Conservation (phyloP, 164 flowering plant species). For the Magnolia officinalis region DNA sequence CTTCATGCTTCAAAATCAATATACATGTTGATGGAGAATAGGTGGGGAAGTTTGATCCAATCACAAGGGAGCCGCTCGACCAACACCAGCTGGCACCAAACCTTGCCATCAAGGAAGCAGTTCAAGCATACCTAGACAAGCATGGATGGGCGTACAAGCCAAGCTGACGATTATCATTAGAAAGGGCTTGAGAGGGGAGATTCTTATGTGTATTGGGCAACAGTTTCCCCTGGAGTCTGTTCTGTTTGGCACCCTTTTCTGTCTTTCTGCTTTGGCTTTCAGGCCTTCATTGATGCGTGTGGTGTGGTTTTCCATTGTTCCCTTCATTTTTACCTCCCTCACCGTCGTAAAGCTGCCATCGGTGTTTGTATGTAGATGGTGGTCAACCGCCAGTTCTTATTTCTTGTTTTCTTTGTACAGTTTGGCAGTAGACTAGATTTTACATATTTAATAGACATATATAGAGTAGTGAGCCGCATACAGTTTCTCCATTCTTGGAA, state of each 20-base stretch:
- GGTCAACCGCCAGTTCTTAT: background rate
- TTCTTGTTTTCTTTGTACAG: background rate
- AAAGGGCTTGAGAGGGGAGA: background rate
- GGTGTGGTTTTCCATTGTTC: background rate
- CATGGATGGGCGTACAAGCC: constrained; percentile 82
- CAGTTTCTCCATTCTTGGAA: background rate
- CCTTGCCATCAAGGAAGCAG: constrained; percentile 90
- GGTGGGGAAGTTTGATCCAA: constrained; percentile 90
- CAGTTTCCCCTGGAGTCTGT: background rate
- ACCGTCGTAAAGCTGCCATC: background rate
- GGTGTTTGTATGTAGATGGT: background rate
- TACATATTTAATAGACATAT: background rate
- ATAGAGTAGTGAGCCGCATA: background rate
- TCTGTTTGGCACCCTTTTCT: background rate
- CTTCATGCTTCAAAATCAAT: background rate
- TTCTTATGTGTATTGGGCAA: background rate
- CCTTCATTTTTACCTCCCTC: background rate
- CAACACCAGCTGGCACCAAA: constrained; percentile 63
- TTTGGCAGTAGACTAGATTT: background rate
- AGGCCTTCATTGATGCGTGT: background rate
- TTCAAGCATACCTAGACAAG: constrained; percentile 51
- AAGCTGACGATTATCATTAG: background rate
- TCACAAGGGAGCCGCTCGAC: constrained; percentile 69
- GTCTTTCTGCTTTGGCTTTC: background rate
- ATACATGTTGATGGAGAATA: constrained; percentile 11